Base-by-base conservation (phyloP, 2,329 filamentous ascomycete genomes). In the Colletotrichum orbiculare region DNA sequence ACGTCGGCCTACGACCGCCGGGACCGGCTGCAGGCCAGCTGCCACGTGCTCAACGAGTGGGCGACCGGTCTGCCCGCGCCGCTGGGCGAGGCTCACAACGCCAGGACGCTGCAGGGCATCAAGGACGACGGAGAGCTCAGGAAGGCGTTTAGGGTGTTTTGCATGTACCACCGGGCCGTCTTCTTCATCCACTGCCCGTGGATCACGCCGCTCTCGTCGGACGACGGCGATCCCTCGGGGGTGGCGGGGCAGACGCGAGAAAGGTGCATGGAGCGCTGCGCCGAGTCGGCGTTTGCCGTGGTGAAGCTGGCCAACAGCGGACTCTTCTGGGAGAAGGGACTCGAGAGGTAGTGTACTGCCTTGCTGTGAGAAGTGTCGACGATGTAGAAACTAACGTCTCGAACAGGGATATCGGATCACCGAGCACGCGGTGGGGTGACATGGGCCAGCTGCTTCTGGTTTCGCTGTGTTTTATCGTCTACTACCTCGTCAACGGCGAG, bases 381-480 rank as follows among this genome's bases (percentile, higher is more conserved):
- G 4, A 9, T 9, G 10, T 17, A 8, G 8, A 7, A n/a, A n/a
- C 43, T 46, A 11, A 46, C n/a, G 15, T 9, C 5, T 11, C 10
- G 43, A 25, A 4, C 2, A 65, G 62, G 8, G 50, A 65, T 8
- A 35, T 65, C 8, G 50, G 57, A 8, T 56, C 45, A 11, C 41
- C 57, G 25, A 65, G 57, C n/a, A 42, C 50, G 9, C 25, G 41
- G 17, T 65, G 62, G 62, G 52, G 52, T 3, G 52, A 65, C 4
- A 56, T 65, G 62, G 62, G 62, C 5, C 57, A 65, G 9, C 52
- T 65, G 13, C 46, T 65, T 4, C n/a, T 65, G 4, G 57, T 65
- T 7, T 65, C 62, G 2, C 57, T 65, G n/a, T 65, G 62, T 13
- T 65, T 56, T 13, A 65, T 65, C 9, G 57, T 65, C 8, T 56